Conservation (phyloP, 164 flowering plant species). For the Stephania yunnanensis region DNA sequence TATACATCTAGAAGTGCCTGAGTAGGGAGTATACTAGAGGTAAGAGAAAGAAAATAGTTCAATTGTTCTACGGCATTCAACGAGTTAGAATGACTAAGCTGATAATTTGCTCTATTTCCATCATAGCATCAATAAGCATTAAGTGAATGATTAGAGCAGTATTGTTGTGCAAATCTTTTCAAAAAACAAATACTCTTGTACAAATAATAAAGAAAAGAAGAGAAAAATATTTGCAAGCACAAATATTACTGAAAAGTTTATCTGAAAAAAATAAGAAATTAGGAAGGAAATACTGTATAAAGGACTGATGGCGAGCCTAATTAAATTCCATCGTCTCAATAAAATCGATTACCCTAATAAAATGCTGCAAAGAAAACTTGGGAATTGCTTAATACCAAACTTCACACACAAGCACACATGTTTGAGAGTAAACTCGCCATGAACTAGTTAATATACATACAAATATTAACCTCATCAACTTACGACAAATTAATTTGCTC, state of each 20-base stretch:
- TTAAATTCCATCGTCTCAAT: not conserved
- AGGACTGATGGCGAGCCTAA: not conserved
- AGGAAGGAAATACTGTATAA: not conserved
- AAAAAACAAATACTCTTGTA: too few species aligned
- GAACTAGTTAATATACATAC: not conserved
- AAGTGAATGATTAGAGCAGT: not conserved
- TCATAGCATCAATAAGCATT: not conserved
- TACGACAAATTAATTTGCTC: not conserved
- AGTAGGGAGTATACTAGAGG: not conserved
- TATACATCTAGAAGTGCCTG: slow-evolving; percentile 97
- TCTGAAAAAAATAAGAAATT: not conserved
- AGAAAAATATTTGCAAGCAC: not conserved
- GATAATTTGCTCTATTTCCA: not conserved
- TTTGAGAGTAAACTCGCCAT: too few species aligned
- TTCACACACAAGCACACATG: too few species aligned
- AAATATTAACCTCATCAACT: not conserved
- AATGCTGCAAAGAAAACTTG: not conserved
- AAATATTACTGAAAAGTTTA: not conserved
- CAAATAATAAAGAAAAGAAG: not conserved
- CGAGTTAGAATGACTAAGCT: not conserved
- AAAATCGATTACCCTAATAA: not conserved
- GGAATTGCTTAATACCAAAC: not conserved
- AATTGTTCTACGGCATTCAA: not conserved
- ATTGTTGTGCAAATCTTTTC: too few species aligned
- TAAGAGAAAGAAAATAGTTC: not conserved